Evolutionary conservation across 495 filamentous ascomycete species (phyloP).

Genomic region (Aspergillus saccharolyticus): DNA sequence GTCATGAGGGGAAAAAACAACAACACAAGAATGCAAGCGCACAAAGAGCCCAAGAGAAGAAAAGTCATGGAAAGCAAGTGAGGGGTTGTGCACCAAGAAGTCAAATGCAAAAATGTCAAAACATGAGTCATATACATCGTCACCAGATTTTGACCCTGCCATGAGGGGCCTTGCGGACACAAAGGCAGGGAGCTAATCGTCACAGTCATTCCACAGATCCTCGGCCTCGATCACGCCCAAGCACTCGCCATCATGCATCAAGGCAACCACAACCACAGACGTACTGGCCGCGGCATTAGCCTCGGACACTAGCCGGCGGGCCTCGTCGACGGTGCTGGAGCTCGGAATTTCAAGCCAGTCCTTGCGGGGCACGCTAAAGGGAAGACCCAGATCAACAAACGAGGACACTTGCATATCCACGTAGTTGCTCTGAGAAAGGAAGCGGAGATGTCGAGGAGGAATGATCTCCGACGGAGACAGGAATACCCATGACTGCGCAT

Average conservation of each 20-base stretch:
- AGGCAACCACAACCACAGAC: conserved; percentile 28
- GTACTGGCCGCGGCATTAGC: conserved; percentile 9
- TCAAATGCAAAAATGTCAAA: neutral
- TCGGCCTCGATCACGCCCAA: conserved; percentile 36
- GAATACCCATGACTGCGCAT: conserved; percentile 42
- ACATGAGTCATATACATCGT: conserved; percentile 18
- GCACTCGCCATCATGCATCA: conserved; percentile 29
- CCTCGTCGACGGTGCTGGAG: conserved; percentile 31
- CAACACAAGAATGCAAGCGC: too few relatives aligned
- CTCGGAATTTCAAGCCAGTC: conserved; percentile 33
- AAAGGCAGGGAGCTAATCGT: conserved; percentile 3
- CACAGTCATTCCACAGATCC: conserved; percentile 27
- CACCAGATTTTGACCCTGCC: neutral
- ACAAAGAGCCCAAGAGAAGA: neutral
- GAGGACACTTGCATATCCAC: conserved; percentile 32
- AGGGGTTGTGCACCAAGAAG: neutral
- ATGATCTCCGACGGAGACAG: conserved; percentile 33
- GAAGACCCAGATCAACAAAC: conserved; percentile 14
- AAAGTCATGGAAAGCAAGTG: neutral
- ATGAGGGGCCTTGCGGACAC: neutral
- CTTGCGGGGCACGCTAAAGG: conserved; percentile 22
- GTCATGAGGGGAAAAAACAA: too few relatives aligned
- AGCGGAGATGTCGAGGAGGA: conserved; percentile 33
- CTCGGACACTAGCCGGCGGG: conserved; percentile 22
- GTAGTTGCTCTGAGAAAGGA: conserved; percentile 27